phyloP scores from a whole-genome alignment of 345 rosid genomes.

The Bretschneidera sinensis region DNA sequence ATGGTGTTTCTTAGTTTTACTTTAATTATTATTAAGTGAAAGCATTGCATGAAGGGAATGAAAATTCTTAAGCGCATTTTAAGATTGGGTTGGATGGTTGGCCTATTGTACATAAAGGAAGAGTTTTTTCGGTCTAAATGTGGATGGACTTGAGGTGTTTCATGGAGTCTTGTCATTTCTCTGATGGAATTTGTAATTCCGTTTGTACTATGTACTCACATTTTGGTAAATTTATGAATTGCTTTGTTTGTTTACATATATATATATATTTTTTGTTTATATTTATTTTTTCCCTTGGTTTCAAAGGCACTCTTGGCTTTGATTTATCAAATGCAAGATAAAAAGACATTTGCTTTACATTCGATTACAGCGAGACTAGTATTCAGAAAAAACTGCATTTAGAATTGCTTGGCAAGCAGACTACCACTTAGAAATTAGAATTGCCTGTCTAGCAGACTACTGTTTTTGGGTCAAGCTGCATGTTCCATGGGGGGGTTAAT shows the following conservation, averaged over 20 bases:
- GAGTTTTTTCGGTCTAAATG: slow-evolving; percentile 32
- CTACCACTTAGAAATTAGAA: too few species aligned
- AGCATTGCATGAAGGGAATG: slow-evolving; percentile 25
- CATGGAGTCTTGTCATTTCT: slow-evolving; percentile 10
- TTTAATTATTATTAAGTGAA: slow-evolving; percentile 22
- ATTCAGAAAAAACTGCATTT: too few species aligned
- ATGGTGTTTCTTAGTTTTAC: slow-evolving; percentile 26
- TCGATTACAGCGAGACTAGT: too few species aligned
- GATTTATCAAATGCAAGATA: too few species aligned
- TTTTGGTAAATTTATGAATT: slow-evolving; percentile 3
- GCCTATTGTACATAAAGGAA: slow-evolving; percentile 61
- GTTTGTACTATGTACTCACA: slow-evolving; percentile 7
- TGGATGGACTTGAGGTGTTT: slow-evolving; percentile 20
- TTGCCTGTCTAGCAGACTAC: too few species aligned
- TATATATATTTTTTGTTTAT: background rate
- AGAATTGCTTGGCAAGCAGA: too few species aligned
- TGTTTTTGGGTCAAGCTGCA: too few species aligned
- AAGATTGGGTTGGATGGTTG: slow-evolving; percentile 28
- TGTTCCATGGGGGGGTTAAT: too few species aligned
- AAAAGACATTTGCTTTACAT: too few species aligned
- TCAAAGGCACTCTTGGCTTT: background rate
- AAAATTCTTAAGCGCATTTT: slow-evolving; percentile 16
- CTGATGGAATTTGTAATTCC: slow-evolving; percentile 15
- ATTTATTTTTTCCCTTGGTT: background rate
- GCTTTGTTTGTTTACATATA: background rate